Evolutionary conservation across 2,329 filamentous ascomycete genomes (phyloP), one percentile per base, ranked within the genome.

Genomic region (Colletotrichum australisinense): DNA sequence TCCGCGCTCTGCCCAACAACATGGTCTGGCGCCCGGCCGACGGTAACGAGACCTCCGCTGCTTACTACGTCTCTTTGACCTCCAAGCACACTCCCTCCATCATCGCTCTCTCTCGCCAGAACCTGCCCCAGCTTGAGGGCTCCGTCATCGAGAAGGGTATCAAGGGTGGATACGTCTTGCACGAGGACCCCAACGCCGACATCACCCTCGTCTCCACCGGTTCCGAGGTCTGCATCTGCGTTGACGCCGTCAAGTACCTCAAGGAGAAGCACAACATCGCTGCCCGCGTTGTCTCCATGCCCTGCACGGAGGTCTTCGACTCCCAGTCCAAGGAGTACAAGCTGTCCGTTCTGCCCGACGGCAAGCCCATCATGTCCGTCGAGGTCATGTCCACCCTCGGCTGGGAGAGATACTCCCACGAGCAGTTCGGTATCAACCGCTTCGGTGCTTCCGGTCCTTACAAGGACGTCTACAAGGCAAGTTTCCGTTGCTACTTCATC

Each of bases 1-100:
- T 98, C 95, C 96, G 97, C 84, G 97, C 97, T 77, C 91, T 98
- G 79, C 97, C 97, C 82, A 99, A 99, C 93, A 94, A 93, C 90
- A 98, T 98, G 94, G 96, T 98, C 80, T 98, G 97, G 97, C 95
- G 97, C 83, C 97, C 97, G 78, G 96, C 97, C 80, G 97, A 98
- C 82, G 96, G 96, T 81, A 98, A 98, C 89, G 97, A 99, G 93
- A 97, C 94, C 80, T 97, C 94, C 82, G 96, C 95, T 81, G 96
- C 97, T 78, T 99, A 98, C 92, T 98, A 98, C 88, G 90, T 97
- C 81, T 94, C 95, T 63, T 88, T 99, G 78, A 98, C 94, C 77
- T 93, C 94, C 80, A 94, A 95, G 87, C 88, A 93, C 85, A 98
- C 96, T 49, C 97, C 97, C 77, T 95, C 92, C 85, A 97, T 99